phyloP scores from a whole-genome alignment of 441 rosid species.

The Pelargonium cotyledonis region DNA sequence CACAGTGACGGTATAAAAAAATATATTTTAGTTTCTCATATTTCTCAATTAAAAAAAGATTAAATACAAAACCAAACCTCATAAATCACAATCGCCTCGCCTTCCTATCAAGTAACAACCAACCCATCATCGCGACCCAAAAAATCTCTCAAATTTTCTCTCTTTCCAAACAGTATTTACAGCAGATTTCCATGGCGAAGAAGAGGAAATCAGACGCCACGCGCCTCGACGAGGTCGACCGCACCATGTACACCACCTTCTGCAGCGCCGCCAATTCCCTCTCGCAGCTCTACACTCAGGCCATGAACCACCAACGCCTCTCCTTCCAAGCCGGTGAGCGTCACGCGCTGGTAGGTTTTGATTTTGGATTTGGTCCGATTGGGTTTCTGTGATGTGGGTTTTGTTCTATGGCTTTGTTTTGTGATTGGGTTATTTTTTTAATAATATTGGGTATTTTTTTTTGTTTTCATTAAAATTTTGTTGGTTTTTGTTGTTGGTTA shows the following conservation, averaged over 20 bases:
- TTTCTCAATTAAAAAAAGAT: neutral
- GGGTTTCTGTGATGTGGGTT: slow-evolving; percentile 11
- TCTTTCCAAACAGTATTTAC: slow-evolving; percentile 7
- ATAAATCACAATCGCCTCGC: neutral
- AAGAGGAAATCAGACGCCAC: slow-evolving; percentile 54
- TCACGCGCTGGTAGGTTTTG: slow-evolving; percentile 37
- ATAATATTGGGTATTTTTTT: neutral
- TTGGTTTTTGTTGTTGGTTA: neutral
- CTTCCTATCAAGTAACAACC: neutral
- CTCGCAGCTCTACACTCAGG: slow-evolving; percentile 58
- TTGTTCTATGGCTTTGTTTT: neutral
- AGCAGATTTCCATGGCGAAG: slow-evolving; percentile 37
- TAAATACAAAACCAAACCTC: no score
- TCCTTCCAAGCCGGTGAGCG: slow-evolving; percentile 74
- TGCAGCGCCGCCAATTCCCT: slow-evolving; percentile 68
- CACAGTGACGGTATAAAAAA: no score
- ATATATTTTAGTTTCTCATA: no score
- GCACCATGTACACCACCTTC: slow-evolving; percentile 56
- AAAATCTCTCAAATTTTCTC: neutral
- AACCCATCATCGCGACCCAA: neutral
- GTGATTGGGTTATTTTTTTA: no score
- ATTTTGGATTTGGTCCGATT: neutral
- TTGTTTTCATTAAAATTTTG: neutral
- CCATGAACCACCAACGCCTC: slow-evolving; percentile 61
- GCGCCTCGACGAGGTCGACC: slow-evolving; percentile 59